Evolutionary conservation across 257 asterid species (phyloP).

Genomic region (Mentha longifolia): DNA sequence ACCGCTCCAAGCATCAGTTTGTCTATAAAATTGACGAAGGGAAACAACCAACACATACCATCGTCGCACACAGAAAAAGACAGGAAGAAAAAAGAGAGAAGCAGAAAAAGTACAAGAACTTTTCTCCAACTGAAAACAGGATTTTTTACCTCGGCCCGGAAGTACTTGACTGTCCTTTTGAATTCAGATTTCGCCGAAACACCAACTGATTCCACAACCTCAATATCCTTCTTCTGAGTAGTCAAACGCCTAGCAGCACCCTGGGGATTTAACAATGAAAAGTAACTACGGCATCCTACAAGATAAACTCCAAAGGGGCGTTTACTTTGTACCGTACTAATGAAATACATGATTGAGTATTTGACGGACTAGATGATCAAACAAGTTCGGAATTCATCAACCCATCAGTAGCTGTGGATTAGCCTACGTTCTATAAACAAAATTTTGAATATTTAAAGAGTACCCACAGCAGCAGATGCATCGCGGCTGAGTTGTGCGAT

Average conservation of each 20-base stretch:
- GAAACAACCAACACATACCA: neutral
- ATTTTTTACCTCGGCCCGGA: constrained; percentile 72
- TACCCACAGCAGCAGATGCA: constrained; percentile 98
- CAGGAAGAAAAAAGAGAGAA: too few species aligned
- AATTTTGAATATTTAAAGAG: constrained; percentile 13
- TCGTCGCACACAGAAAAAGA: too few species aligned
- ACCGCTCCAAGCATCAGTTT: constrained; percentile 7
- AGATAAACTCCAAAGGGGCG: neutral
- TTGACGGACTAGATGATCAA: too few species aligned
- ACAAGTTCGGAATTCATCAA: too few species aligned
- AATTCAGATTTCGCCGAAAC: constrained; percentile 75
- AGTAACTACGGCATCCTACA: constrained; percentile 18
- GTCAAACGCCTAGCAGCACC: constrained; percentile 96
- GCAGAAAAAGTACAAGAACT: neutral
- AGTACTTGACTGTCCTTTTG: constrained; percentile 68
- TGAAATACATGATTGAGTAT: too few species aligned
- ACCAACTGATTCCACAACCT: constrained; percentile 95
- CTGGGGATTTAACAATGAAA: constrained; percentile 40
- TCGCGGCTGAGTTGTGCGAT: constrained; percentile 94
- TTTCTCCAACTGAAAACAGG: neutral
- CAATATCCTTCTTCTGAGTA: constrained; percentile 75
- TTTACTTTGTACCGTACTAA: too few species aligned
- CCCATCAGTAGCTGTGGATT: too few species aligned
- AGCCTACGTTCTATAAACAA: neutral
- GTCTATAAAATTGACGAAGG: neutral